Percentiles rank a stretch among this genome's conserved stretches.
These are phyloP conservation scores for Entophlyctis helioformis DNA, from an alignment of 192 early-diverging fungal genomes.

Conservation along the genomic window DNA sequence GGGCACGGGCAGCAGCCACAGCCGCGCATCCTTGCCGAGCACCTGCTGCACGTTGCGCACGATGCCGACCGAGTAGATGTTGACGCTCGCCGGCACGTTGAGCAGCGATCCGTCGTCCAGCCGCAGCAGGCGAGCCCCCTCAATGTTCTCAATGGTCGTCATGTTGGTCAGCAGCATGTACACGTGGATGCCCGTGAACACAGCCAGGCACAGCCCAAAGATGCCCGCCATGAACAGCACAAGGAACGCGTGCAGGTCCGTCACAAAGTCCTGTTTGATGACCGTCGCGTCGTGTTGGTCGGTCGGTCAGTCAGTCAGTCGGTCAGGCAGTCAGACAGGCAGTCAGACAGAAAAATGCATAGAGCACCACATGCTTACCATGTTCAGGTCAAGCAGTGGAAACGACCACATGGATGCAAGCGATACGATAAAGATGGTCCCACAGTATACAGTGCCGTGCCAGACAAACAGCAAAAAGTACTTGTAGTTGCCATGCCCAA, in stretches of 20 bases:
- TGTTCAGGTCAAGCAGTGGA: not conserved
- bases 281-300: no score
- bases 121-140: conserved; percentile 11
- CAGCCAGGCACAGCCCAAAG: conserved; percentile 23
- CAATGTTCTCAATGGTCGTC: conserved; percentile 33
- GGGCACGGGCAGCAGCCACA: conserved; percentile 27
- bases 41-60: conserved; percentile 19
- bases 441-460: not conserved
- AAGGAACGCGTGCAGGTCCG: conserved; percentile 14
- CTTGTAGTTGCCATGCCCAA: conserved; percentile 31
- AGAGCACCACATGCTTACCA: conserved; percentile 23
- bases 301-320: no score
- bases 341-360: conserved; percentile 19
- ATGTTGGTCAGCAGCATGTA: conserved; percentile 22
- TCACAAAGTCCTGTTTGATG: no score
- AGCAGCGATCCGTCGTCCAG: conserved; percentile 3
- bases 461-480: conserved; percentile 21
- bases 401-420: not conserved
- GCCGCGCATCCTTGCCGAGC: conserved; percentile 15
- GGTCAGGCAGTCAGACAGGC: conserved; percentile 16
- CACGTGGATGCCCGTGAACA: conserved; percentile 21
- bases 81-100: not conserved
- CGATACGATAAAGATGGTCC: not conserved
- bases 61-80: conserved; percentile 26
- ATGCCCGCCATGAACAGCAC: conserved; percentile 20